Conservation (phyloP, 495 filamentous ascomycete genomes). For the Chaetomidium leptoderma region DNA sequence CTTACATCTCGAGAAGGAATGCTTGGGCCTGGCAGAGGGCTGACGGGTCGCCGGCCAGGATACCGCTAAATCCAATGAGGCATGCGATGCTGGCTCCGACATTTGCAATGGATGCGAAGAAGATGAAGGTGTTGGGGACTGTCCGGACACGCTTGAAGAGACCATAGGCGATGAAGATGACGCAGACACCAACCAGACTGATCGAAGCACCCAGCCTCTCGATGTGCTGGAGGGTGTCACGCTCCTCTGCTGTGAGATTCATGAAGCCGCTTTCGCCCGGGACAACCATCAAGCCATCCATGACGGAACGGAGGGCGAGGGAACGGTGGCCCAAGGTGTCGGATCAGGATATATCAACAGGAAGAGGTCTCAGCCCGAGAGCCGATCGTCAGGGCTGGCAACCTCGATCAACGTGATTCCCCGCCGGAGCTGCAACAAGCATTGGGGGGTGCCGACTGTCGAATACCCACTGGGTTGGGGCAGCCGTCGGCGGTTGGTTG, state of each 20-base stretch:
- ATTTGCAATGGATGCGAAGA: conserved; percentile 82
- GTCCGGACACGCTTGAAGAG: conserved; percentile 58
- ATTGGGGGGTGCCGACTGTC: neutral
- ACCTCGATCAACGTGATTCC: conserved; percentile 23
- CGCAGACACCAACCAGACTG: conserved; percentile 62
- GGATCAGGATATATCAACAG: conserved; percentile 20
- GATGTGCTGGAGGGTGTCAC: conserved; percentile 35
- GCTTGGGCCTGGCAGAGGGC: conserved; percentile 70
- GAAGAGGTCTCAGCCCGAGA: neutral
- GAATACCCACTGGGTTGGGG: neutral
- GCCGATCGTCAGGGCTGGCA: conserved; percentile 8
- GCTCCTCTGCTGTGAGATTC: conserved; percentile 30
- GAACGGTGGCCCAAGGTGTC: neutral
- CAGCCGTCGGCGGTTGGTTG: neutral
- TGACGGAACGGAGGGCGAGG: conserved; percentile 15
- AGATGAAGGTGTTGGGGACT: conserved; percentile 76
- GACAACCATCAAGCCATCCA: conserved; percentile 16
- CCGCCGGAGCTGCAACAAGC: neutral
- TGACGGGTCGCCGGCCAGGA: conserved; percentile 48
- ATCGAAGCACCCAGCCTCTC: conserved; percentile 51
- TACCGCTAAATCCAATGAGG: conserved; percentile 57
- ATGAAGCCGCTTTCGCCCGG: conserved; percentile 28
- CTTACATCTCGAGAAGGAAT: conserved; percentile 62
- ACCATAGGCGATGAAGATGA: conserved; percentile 69
- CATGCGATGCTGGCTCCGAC: conserved; percentile 72